A percentile compares a stretch with the other conserved stretches of the same genome.
phyloP scores from a whole-genome alignment of 345 rosid species.

The Eucalyptus cloeziana region DNA sequence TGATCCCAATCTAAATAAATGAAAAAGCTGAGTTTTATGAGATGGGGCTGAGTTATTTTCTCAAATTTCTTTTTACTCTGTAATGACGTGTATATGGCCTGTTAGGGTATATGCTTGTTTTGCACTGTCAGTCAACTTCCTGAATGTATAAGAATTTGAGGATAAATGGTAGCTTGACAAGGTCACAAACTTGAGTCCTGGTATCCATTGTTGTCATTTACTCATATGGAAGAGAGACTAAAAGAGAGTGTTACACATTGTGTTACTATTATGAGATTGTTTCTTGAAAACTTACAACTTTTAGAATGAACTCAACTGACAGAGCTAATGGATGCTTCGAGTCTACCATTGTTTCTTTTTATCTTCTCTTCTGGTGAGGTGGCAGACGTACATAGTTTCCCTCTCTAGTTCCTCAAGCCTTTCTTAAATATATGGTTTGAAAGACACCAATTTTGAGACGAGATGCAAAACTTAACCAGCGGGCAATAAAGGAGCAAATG shows the following conservation, averaged over 20 bases:
- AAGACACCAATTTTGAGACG: background rate
- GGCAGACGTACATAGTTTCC: background rate
- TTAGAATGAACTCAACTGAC: background rate
- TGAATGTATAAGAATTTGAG: background rate
- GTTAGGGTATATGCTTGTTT: background rate
- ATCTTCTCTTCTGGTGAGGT: background rate
- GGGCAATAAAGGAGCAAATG: background rate
- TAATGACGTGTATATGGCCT: background rate
- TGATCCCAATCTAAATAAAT: background rate
- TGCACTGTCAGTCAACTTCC: background rate
- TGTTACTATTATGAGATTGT: background rate
- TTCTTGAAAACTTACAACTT: background rate
- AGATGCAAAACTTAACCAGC: background rate
- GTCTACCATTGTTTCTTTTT: background rate
- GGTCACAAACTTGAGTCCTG: background rate
- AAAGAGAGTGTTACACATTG: background rate
- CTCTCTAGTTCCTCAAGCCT: background rate
- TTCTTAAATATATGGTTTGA: background rate
- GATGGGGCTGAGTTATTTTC: background rate
- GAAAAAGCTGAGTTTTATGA: background rate
- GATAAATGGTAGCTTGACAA: background rate
- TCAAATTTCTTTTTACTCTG: background rate
- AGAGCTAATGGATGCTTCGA: background rate
- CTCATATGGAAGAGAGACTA: background rate
- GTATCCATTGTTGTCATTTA: background rate